Conservation (phyloP, 495 filamentous ascomycete genomes). For the Talaromyces proteolyticus region DNA sequence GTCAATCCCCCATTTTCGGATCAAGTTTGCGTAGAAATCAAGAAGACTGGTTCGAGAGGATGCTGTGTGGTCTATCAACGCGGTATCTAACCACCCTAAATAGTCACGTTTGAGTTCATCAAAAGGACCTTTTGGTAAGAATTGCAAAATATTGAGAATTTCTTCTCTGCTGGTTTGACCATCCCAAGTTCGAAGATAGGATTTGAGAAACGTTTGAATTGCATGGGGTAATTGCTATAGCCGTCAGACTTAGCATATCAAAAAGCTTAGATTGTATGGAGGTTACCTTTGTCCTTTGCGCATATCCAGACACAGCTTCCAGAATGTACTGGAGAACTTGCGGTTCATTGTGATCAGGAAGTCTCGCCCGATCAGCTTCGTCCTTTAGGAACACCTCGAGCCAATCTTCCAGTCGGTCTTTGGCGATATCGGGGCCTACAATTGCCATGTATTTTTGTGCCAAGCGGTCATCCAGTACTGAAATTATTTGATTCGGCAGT, state of each 20-base stretch:
- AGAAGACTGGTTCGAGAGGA: constrained; percentile 51
- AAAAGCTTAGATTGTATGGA: not conserved
- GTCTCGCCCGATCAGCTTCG: constrained; percentile 45
- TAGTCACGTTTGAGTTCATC: constrained; percentile 39
- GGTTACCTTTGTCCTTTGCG: constrained; percentile 57
- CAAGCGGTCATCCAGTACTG: constrained; percentile 67
- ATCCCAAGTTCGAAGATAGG: constrained; percentile 63
- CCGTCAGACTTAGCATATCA: constrained; percentile 12
- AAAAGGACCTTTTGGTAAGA: constrained; percentile 54
- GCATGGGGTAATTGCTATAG: constrained; percentile 54
- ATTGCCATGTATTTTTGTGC: constrained; percentile 71
- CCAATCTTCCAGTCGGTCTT: constrained; percentile 61
- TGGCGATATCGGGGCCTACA: constrained; percentile 49
- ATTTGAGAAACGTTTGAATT: constrained; percentile 55
- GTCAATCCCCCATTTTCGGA: constrained; percentile 60
- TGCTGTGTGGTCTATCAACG: constrained; percentile 45
- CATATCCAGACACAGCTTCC: constrained; percentile 52
- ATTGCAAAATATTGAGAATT: constrained; percentile 61
- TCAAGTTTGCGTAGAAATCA: constrained; percentile 64
- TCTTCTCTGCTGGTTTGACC: constrained; percentile 52
- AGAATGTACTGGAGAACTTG: constrained; percentile 46
- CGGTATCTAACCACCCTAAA: constrained; percentile 52
- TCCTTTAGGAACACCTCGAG: constrained; percentile 55
- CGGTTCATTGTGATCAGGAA: constrained; percentile 39
- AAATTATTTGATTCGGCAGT: constrained; percentile 73